Evolutionary conservation across 1,139 yeast species (phyloP).

Genomic region (Komagataea norvegica): DNA sequence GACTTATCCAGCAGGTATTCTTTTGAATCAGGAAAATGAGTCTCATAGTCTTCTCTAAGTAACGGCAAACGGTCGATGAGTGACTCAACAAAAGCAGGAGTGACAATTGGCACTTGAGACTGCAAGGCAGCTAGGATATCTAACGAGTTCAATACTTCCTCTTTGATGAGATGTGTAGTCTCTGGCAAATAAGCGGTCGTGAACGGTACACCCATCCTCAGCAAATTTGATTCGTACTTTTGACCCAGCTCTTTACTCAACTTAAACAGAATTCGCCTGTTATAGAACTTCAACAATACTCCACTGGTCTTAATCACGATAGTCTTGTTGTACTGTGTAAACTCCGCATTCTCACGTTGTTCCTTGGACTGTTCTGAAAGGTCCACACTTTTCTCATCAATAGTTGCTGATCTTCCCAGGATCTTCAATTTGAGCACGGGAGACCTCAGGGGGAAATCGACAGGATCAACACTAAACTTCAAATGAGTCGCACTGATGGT

Average conservation of each 20-base stretch:
- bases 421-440: slow-evolving; percentile 11
- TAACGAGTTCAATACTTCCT: slow-evolving; percentile 9
- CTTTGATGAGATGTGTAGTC: slow-evolving; percentile 19
- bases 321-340: slow-evolving; percentile 5
- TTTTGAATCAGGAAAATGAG: slow-evolving; percentile 12
- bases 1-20: slow-evolving; percentile 11
- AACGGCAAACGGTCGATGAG: slow-evolving; percentile 6
- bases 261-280: slow-evolving; percentile 7
- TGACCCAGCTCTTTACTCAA: slow-evolving; percentile 1
- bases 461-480: slow-evolving; percentile 8
- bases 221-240: slow-evolving; percentile 7
- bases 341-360: slow-evolving; percentile 5
- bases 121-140: slow-evolving; percentile 17
- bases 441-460: slow-evolving; percentile 7
- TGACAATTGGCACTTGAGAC: slow-evolving; percentile 16
- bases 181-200: slow-evolving; percentile 5
- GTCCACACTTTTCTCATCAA: slow-evolving; percentile 8
- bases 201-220: slow-evolving; percentile 12
- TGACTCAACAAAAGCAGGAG: slow-evolving; percentile 4
- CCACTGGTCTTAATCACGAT: slow-evolving; percentile 6
- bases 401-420: slow-evolving; percentile 9
- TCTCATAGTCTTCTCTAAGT: slow-evolving; percentile 13
- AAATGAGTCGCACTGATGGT: slow-evolving; percentile 13
- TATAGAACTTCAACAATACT: slow-evolving; percentile 5
- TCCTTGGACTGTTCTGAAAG: slow-evolving; percentile 3